A percentile compares a stretch with the other conserved stretches of the same genome.
phyloP scores from a whole-genome alignment of 2,329 filamentous ascomycete species.

The Microdochium nivale region DNA sequence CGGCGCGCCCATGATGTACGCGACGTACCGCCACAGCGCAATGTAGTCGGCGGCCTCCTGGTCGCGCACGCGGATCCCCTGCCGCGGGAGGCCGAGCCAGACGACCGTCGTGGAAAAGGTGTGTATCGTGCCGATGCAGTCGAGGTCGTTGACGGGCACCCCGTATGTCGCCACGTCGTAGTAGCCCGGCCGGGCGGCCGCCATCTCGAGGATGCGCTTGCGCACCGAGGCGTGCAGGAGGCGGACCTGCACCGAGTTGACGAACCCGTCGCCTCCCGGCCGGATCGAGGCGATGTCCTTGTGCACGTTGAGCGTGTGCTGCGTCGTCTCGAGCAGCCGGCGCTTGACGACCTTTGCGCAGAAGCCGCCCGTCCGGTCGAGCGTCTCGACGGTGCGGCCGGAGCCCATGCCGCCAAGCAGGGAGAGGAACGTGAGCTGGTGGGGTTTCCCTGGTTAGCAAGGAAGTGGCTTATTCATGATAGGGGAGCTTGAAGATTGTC shows the following conservation, averaged over 20 bases:
- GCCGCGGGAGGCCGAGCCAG: constrained; percentile 57
- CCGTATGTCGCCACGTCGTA: constrained; percentile 51
- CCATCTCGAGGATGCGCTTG: constrained; percentile 52
- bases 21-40: constrained; percentile 69
- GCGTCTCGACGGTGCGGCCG: constrained; percentile 64
- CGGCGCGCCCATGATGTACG: constrained; percentile 62
- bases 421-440: constrained; percentile 51
- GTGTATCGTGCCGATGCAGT: constrained; percentile 62
- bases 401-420: constrained; percentile 61
- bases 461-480: too few species aligned
- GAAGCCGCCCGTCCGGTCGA: constrained; percentile 68
- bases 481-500: background rate
- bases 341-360: constrained; percentile 56
- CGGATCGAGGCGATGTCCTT: constrained; percentile 54
- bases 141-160: constrained; percentile 67
- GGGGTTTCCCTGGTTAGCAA: background rate
- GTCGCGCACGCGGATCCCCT: constrained; percentile 57
- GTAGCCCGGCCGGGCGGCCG: constrained; percentile 47
- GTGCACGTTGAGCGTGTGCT: constrained; percentile 67
- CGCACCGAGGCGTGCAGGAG: constrained; percentile 62
- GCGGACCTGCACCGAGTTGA: constrained; percentile 57
- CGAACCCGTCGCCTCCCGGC: constrained; percentile 58
- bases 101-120: constrained; percentile 62
- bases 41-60: constrained; percentile 63
- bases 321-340: constrained; percentile 60